phyloP scores from a whole-genome alignment of 1,139 yeast species.

The Barnettozyma hawaiiensis region DNA sequence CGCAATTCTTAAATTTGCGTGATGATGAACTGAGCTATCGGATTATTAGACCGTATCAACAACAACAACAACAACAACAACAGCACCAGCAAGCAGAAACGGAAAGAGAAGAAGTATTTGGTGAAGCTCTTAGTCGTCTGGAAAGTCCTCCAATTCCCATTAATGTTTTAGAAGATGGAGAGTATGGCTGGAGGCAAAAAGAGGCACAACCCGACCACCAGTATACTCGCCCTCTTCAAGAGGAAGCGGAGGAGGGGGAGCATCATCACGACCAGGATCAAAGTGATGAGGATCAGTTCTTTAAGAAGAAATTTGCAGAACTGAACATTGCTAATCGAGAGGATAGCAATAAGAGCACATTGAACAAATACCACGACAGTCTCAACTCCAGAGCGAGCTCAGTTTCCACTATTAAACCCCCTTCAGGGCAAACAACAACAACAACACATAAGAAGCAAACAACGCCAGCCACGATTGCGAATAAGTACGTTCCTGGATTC shows the following conservation, averaged over 20 bases:
- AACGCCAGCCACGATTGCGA: slow-evolving; percentile 2
- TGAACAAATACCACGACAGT: not conserved
- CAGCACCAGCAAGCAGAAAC: too few species aligned
- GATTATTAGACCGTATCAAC: slow-evolving; percentile 19
- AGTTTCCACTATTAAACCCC: slow-evolving; percentile 15
- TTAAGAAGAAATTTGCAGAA: not conserved
- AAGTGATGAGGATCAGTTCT: slow-evolving; percentile 1
- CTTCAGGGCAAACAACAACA: too few species aligned
- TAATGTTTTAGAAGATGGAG: slow-evolving; percentile 23
- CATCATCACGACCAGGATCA: not conserved
- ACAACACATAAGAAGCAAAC: not conserved
- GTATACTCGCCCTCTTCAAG: not conserved
- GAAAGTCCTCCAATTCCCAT: slow-evolving; percentile 29
- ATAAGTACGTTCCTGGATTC: slow-evolving; percentile 20
- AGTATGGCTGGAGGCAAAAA: slow-evolving; percentile 8
- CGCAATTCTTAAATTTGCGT: slow-evolving; percentile 16
- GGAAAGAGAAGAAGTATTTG: slow-evolving; percentile 9
- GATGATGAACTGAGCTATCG: slow-evolving; percentile 24
- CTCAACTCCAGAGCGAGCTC: slow-evolving; percentile 14
- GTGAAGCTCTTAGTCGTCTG: slow-evolving; percentile 12
- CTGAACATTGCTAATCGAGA: slow-evolving; percentile 1
- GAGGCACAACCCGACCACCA: not conserved
- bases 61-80: too few species aligned
- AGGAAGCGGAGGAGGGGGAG: too few species aligned
- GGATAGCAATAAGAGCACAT: slow-evolving; percentile 3